Evolutionary conservation across 1,139 yeast species (phyloP).

Genomic region (Waltiozyma sp.): DNA sequence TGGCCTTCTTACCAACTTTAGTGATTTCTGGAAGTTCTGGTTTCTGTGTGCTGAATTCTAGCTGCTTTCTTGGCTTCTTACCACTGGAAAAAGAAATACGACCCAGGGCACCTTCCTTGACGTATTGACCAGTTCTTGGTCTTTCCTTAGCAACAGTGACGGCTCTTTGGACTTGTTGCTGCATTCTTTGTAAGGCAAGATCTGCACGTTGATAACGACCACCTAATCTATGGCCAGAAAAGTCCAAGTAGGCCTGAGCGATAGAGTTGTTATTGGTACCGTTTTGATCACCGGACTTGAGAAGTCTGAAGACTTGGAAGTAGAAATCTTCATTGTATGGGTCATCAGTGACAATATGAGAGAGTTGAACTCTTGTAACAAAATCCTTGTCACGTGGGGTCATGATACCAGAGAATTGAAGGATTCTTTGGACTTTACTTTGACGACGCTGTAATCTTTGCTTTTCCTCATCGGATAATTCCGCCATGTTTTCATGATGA

Average conservation of each 20-base stretch:
- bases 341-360: slow-evolving; percentile 93
- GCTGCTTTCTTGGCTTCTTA: slow-evolving; percentile 81
- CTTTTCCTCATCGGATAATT: slow-evolving; percentile 39
- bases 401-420: slow-evolving; percentile 88
- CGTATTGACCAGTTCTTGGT: slow-evolving; percentile 61
- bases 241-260: slow-evolving; percentile 92
- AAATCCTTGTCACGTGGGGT: slow-evolving; percentile 94
- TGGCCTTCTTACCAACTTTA: slow-evolving; percentile 28
- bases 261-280: slow-evolving; percentile 47
- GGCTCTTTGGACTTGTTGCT: slow-evolving; percentile 94
- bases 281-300: slow-evolving; percentile 42
- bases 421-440: slow-evolving; percentile 67
- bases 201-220: slow-evolving; percentile 87
- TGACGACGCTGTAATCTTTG: slow-evolving; percentile 57
- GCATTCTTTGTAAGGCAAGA: slow-evolving; percentile 94
- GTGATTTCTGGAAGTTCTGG: slow-evolving; percentile 31
- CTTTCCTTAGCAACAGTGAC: slow-evolving; percentile 89
- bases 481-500: slow-evolving; percentile 18
- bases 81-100: slow-evolving; percentile 75
- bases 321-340: slow-evolving; percentile 96
- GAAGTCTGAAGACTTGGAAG: slow-evolving; percentile 84
- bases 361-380: slow-evolving; percentile 85
- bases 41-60: slow-evolving; percentile 49
- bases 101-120: slow-evolving; percentile 83
- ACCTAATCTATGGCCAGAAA: slow-evolving; percentile 84